phyloP scores from a whole-genome alignment of 164 flowering plant genomes.

The Umbilicus rupestris region DNA sequence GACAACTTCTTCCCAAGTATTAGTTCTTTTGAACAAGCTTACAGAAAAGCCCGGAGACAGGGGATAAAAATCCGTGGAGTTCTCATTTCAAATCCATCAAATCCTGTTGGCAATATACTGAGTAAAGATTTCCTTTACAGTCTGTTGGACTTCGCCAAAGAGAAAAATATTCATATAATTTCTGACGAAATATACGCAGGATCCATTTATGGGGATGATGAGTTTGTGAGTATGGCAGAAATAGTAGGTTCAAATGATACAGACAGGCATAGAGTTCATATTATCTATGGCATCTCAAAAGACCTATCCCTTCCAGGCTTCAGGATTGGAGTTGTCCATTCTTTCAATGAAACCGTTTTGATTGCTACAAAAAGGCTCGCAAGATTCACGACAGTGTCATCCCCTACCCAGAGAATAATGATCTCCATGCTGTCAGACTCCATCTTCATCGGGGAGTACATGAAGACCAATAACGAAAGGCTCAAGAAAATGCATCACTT shows the following conservation, averaged over 20 bases:
- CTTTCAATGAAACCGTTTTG: constrained; percentile 47
- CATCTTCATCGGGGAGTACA: constrained; percentile 34
- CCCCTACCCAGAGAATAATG: constrained; percentile 54
- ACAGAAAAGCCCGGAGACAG: constrained; percentile 42
- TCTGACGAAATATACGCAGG: constrained; percentile 77
- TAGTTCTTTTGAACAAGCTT: constrained; percentile 58
- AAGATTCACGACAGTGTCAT: constrained; percentile 56
- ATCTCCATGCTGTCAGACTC: constrained; percentile 50
- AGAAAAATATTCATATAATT: constrained; percentile 70
- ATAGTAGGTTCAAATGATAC: constrained; percentile 28
- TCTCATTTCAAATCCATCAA: constrained; percentile 69
- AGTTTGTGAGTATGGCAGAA: constrained; percentile 68
- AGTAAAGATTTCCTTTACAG: constrained; percentile 29
- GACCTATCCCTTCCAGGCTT: constrained; percentile 75
- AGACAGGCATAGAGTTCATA: constrained; percentile 54
- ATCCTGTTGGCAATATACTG: constrained; percentile 62
- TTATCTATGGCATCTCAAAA: constrained; percentile 69
- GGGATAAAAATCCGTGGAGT: constrained; percentile 58
- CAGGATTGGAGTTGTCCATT: constrained; percentile 55
- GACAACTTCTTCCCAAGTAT: constrained; percentile 48
- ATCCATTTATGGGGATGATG: constrained; percentile 34
- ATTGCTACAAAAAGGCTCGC: constrained; percentile 47
- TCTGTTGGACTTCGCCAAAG: constrained; percentile 50
- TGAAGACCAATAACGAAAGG: constrained; percentile 34
- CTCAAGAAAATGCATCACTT: constrained; percentile 24